These are phyloP conservation scores for Hanseniaspora vineae DNA, from an alignment of 805 yeast species.

Conservation along the genomic window DNA sequence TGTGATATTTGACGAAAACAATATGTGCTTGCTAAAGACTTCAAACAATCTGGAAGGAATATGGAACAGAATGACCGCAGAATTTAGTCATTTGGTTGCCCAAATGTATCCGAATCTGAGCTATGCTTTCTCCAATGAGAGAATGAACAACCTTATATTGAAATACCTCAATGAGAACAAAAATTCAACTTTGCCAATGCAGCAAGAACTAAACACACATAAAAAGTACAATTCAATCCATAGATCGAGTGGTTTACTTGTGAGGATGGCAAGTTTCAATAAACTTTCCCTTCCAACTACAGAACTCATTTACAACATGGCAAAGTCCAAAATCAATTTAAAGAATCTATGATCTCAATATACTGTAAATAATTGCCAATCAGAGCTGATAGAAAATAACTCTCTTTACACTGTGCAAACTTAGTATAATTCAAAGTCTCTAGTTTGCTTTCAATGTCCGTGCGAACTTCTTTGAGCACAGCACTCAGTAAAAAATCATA, in stretches of 20 bases:
- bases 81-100: neutral
- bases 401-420: neutral
- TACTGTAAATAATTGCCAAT: neutral
- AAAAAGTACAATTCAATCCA: constrained; percentile 47
- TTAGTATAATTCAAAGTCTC: neutral
- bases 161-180: constrained; percentile 26
- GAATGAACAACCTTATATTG: constrained; percentile 25
- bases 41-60: neutral
- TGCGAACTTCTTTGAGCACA: neutral
- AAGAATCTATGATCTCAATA: constrained; percentile 10
- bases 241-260: constrained; percentile 54
- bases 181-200: constrained; percentile 36
- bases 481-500: neutral
- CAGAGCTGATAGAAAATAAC: neutral
- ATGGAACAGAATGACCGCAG: neutral
- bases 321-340: constrained; percentile 23
- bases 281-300: constrained; percentile 35
- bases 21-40: neutral
- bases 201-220: constrained; percentile 10
- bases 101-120: constrained; percentile 12
- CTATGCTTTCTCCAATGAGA: constrained; percentile 18
- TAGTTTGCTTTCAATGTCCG: neutral
- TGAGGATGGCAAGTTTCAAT: constrained; percentile 31
- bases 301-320: constrained; percentile 31
- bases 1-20: neutral